Percentiles rank a stretch among this genome's conserved stretches.
Evolutionary conservation across 2,329 filamentous ascomycete genomes (phyloP).

Genomic region (Cladophialophora carrionii): DNA sequence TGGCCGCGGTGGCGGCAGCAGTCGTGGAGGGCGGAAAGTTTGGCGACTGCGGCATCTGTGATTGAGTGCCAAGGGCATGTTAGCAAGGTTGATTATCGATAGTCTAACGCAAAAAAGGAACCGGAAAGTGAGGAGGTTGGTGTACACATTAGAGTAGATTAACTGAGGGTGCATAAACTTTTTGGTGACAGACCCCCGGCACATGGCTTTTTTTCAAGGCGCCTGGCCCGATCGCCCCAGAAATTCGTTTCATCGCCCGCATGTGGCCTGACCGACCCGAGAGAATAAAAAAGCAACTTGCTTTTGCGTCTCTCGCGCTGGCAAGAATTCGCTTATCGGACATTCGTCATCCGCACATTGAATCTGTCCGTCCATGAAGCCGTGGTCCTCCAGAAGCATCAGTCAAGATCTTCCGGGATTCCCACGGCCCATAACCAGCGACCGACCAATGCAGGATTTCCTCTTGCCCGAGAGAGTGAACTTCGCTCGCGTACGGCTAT

Average conservation of each 20-base stretch:
- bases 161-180: constrained; percentile 40
- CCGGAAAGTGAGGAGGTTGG: constrained; percentile 39
- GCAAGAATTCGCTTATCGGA: constrained; percentile 22
- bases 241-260: constrained; percentile 28
- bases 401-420: constrained; percentile 21
- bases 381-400: constrained; percentile 26
- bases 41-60: constrained; percentile 41
- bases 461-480: constrained; percentile 29
- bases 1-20: constrained; percentile 15
- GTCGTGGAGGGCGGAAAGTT: constrained; percentile 37
- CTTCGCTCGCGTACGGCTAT: constrained; percentile 17
- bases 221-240: constrained; percentile 33
- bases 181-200: constrained; percentile 35
- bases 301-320: constrained; percentile 18
- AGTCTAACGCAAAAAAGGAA: constrained; percentile 38
- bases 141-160: constrained; percentile 40
- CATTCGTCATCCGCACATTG: constrained; percentile 23
- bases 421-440: constrained; percentile 16
- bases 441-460: constrained; percentile 25
- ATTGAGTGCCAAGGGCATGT: constrained; percentile 38
- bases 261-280: constrained; percentile 33
- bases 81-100: constrained; percentile 50
- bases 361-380: constrained; percentile 17
- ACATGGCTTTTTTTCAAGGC: constrained; percentile 18
- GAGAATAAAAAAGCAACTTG: constrained; percentile 24